Conservation (phyloP, 192 early-diverging fungal species). For the Podila verticillata region DNA sequence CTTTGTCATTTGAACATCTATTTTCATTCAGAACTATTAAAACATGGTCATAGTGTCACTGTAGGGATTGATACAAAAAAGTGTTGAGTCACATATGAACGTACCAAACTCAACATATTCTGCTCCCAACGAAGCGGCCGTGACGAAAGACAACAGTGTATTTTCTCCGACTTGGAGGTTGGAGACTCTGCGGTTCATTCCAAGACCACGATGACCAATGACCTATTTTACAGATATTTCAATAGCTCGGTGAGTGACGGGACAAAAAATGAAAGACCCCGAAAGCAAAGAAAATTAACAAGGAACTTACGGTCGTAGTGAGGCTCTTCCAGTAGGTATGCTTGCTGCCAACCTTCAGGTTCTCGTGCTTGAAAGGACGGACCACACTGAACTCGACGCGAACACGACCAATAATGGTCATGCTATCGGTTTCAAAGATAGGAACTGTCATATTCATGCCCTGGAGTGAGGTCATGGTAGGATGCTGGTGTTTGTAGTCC, state of each 20-base stretch:
- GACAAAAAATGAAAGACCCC: background rate
- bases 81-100: background rate
- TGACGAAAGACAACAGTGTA: constrained; percentile 86
- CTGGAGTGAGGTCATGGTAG: constrained; percentile 50
- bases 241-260: too few species aligned
- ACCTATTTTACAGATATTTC: constrained; percentile 48
- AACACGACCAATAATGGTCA: constrained; percentile 67
- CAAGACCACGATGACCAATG: constrained; percentile 91
- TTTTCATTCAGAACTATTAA: too few species aligned
- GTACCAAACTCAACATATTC: constrained; percentile 91
- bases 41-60: background rate
- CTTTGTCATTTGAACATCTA: constrained; percentile 93
- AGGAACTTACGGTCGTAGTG: constrained; percentile 58
- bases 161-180: constrained; percentile 91
- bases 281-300: background rate
- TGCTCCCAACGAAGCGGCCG: constrained; percentile 84
- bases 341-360: constrained; percentile 63
- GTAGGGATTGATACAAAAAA: background rate
- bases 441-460: constrained; percentile 69
- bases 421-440: constrained; percentile 55
- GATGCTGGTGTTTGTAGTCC: constrained; percentile 57
- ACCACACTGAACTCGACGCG: constrained; percentile 70
- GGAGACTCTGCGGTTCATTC: constrained; percentile 77
- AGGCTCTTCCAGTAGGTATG: constrained; percentile 70
- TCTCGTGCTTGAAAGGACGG: constrained; percentile 67